Base-by-base conservation (phyloP, 2,329 filamentous ascomycete species). In the Hypoxylon sp. region DNA sequence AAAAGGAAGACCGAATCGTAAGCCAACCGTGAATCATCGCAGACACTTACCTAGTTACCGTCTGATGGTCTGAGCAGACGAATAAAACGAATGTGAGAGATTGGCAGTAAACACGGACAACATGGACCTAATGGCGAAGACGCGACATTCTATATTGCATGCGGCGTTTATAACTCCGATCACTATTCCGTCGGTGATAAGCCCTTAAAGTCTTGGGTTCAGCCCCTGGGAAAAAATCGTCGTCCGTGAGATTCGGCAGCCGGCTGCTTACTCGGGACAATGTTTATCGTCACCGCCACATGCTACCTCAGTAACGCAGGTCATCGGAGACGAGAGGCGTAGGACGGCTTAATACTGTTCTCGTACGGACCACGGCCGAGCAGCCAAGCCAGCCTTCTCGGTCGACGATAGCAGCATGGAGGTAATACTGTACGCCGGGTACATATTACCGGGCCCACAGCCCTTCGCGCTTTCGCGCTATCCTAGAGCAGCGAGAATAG, bases 271-370 rank as follows among this genome's bases (percentile, higher is more conserved):
- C 18, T 46, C 46, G 46, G 53, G 21, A 46, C 11, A 50, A 48
- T 41, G 13, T 35, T 10, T 20, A 23, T n/a, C 21, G 40, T 40
- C 23, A 8, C 17, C 11, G 23, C 18, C n/a, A 13, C 21, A 3
- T 6, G 27, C n/a, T n/a, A n/a, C n/a, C n/a, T n/a, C n/a, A n/a
- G n/a, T n/a, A n/a, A 9, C 33, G 17, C 21, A 15, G 11, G 21
- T 33, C 17, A 33, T 33, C 4, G 13, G 31, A 33, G 8, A 29
- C 3, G 13, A 5, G 9, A 3, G 13, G 27, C 27, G 9, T 8
- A 29, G 20, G n/a, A 35, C 13, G 27, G 38, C 38, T 58, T 45
- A 58, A 15, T 58, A 58, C 45, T 58, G 46, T 27, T 35, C 48
- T 27, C 15, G 31, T 15, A 20, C n/a, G 18, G 29, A 47, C 27